These are phyloP conservation scores for Trypanosoma cruzi DNA, from an alignment of 208 protist genomes.

Conservation along the genomic window DNA sequence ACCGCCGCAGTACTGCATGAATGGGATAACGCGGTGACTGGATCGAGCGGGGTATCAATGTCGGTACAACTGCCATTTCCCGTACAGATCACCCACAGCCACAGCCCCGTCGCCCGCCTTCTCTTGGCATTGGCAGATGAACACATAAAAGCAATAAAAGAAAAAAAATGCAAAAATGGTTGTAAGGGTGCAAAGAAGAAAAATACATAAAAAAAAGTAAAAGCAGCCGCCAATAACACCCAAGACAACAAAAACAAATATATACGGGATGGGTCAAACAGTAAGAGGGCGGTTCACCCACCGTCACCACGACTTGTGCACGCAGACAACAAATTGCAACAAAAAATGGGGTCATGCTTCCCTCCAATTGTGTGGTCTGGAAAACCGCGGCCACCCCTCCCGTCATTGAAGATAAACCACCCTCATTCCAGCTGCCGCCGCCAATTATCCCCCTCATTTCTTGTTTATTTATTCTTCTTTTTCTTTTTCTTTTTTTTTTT, in stretches of 20 bases:
- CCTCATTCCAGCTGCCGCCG: neutral
- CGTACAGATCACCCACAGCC: neutral
- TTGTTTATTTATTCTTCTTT: constrained; percentile 12
- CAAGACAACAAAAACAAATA: constrained; percentile 4
- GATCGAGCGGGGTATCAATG: neutral
- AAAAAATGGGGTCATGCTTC: neutral
- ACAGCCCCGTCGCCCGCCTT: too few relatives aligned
- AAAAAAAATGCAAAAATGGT: constrained; percentile 24
- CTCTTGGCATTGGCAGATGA: neutral
- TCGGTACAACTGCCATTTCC: neutral
- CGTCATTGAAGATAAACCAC: neutral
- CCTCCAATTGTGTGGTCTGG: neutral
- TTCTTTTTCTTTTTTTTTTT: neutral
- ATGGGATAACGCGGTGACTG: constrained; percentile 24
- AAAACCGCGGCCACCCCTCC: neutral
- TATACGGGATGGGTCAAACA: neutral
- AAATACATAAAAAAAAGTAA: constrained; percentile 20
- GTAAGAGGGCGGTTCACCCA: neutral
- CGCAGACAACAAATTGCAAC: neutral
- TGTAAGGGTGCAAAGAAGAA: neutral
- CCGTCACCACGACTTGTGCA: neutral
- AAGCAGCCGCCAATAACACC: too few relatives aligned
- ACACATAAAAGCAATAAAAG: constrained; percentile 9
- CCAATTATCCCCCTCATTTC: neutral
- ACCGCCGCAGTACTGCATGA: constrained; percentile 15